Evolutionary conservation across 2,329 filamentous ascomycete species (phyloP).

Genomic region (Ophiostoma quercus): DNA sequence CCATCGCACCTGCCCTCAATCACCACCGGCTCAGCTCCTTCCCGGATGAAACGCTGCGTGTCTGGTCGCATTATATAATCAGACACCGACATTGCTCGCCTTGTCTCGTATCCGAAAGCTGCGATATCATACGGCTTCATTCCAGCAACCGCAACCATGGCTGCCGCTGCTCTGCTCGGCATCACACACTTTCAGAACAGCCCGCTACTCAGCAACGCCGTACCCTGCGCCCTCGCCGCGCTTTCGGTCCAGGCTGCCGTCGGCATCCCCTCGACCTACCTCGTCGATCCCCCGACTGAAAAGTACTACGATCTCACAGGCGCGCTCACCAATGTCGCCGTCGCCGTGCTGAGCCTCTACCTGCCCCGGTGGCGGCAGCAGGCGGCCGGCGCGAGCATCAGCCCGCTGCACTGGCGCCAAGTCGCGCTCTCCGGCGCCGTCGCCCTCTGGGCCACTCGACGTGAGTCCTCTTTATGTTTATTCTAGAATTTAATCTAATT

Average conservation of each 20-base stretch:
- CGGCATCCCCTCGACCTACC: constrained; percentile 50
- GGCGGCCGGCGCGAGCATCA: constrained; percentile 31
- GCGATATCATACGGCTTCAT: too few species aligned
- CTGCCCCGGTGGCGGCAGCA: constrained; percentile 53
- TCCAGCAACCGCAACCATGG: constrained; percentile 1
- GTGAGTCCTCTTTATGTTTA: constrained; percentile 37
- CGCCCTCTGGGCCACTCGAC: constrained; percentile 54
- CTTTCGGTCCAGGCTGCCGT: constrained; percentile 59
- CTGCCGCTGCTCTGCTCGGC: constrained; percentile 46
- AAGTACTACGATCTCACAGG: constrained; percentile 65
- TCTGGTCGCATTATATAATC: neutral
- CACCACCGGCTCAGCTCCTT: neutral
- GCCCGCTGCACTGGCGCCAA: constrained; percentile 54
- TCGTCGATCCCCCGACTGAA: constrained; percentile 53
- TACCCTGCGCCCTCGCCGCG: constrained; percentile 57
- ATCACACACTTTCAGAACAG: constrained; percentile 53
- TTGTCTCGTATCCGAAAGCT: neutral
- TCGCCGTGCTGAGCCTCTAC: constrained; percentile 57
- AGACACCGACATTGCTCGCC: neutral
- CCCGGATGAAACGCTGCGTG: neutral
- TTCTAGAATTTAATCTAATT: too few species aligned
- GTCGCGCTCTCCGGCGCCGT: constrained; percentile 39
- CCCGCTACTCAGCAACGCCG: constrained; percentile 57
- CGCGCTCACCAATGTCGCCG: constrained; percentile 60
- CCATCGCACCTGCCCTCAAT: neutral